Base-by-base conservation (phyloP, 805 yeast species). In the Vanderwaltozyma polyspora region DNA sequence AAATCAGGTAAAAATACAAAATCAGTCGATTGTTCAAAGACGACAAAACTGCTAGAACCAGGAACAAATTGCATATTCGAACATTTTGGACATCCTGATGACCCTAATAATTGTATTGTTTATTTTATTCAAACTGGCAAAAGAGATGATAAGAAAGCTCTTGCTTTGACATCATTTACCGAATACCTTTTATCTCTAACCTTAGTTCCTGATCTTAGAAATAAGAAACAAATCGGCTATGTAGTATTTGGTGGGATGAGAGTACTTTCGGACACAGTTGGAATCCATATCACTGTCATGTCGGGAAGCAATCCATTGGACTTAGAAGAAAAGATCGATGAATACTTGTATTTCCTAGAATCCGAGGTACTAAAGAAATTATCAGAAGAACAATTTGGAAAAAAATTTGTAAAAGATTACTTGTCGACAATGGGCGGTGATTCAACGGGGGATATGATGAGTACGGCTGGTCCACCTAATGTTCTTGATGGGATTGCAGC, bases 171-270 rank as follows among this genome's bases (percentile, higher is more conserved):
- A 0, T 59, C 58, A 15, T 48, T 79, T 5, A 42, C 70, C 1
- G 65, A 72, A 1, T 70, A 62, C 48, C 33, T 70, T n/a, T 44
- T 79, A 43, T 60, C 72, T 0, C 41, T 61, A 6, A 55, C 65
- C 1, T 57, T 72, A 14, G 52, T 60, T 1, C 57, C 66, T 3
- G 75, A 70, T 31, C 52, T 79, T 13, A 56, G 87, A 40, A 65
- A 64, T 14, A 68, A 66, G 43, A 66, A 65, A 38, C 80, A 74
- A 41, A 51, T 80, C 35, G 87, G 84, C 0, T 80, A 80, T 48
- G 63, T 67, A 5, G 72, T 77, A 0, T 43, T 67, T n/a, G 70
- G 76, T 15, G 85, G 85, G 0, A 36, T 67, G 18, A 57, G 81
- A 38, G 44, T 68, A 1, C 51, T 72, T 19, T 59, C 75, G 35